phyloP scores from a whole-genome alignment of 2,329 filamentous ascomycete genomes.

The Purpureocillium takamizusanense region DNA sequence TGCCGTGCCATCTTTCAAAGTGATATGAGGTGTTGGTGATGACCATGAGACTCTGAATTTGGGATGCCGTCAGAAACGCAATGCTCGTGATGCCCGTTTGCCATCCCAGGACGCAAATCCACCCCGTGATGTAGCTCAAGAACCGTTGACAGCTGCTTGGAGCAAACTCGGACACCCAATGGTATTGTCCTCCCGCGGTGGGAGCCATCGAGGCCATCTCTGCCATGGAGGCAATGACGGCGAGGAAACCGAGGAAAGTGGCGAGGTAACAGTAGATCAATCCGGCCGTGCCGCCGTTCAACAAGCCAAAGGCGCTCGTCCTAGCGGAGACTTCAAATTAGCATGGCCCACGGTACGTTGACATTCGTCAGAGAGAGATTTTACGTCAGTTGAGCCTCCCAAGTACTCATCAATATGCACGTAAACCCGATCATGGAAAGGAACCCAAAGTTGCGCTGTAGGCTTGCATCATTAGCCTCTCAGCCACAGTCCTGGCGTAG shows the following conservation, averaged over 20 bases:
- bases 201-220: slow-evolving; percentile 46
- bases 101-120: slow-evolving; percentile 37
- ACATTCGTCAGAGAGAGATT: slow-evolving; percentile 1
- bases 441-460: slow-evolving; percentile 32
- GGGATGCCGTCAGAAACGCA: slow-evolving; percentile 31
- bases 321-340: no score
- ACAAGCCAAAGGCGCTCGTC: slow-evolving; percentile 7
- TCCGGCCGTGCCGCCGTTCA: slow-evolving; percentile 36
- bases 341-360: no score
- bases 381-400: slow-evolving; percentile 31
- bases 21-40: slow-evolving; percentile 13
- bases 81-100: slow-evolving; percentile 28
- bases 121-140: slow-evolving; percentile 41
- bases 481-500: no score
- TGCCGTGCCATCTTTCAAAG: slow-evolving; percentile 2
- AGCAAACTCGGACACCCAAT: slow-evolving; percentile 48
- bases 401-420: slow-evolving; percentile 33
- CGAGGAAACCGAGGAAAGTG: slow-evolving; percentile 27
- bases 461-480: no score
- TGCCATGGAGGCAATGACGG: slow-evolving; percentile 32
- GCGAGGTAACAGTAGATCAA: slow-evolving; percentile 34
- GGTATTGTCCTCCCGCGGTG: slow-evolving; percentile 48
- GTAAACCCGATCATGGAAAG: slow-evolving; percentile 34
- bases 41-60: slow-evolving; percentile 33
- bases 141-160: slow-evolving; percentile 38